Conservation (phyloP, 805 yeast genomes). For the Suhomyces kilbournensis region DNA sequence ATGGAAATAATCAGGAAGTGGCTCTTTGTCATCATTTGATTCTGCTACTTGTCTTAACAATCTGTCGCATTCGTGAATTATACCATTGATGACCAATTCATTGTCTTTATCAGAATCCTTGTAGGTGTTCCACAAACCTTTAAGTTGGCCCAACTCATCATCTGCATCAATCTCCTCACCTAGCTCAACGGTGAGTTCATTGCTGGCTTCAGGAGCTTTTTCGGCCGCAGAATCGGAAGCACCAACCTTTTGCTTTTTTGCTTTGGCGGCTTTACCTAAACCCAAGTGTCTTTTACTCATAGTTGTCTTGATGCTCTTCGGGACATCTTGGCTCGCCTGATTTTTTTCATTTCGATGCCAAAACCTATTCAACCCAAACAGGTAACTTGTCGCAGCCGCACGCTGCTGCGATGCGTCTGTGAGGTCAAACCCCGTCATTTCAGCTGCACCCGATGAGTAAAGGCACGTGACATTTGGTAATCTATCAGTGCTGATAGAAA, state of each 20-base stretch:
- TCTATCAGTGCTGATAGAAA: slow-evolving; percentile 2
- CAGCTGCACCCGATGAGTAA: neutral
- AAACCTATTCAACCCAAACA: neutral
- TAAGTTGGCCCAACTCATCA: slow-evolving; percentile 75
- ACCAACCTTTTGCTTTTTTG: slow-evolving; percentile 23
- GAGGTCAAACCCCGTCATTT: neutral
- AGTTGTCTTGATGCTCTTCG: neutral
- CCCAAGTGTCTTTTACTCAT: slow-evolving; percentile 37
- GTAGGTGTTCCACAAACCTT: slow-evolving; percentile 70
- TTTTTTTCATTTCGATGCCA: neutral
- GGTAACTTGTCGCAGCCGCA: neutral
- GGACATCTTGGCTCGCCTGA: neutral
- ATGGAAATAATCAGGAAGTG: slow-evolving; percentile 54
- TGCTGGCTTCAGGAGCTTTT: slow-evolving; percentile 13
- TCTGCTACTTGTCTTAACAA: slow-evolving; percentile 49
- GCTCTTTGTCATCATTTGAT: slow-evolving; percentile 5
- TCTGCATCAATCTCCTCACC: slow-evolving; percentile 68
- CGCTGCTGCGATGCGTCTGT: neutral
- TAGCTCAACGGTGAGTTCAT: slow-evolving; percentile 55
- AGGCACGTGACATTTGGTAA: slow-evolving; percentile 17
- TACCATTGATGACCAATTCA: slow-evolving; percentile 70
- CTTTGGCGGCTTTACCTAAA: slow-evolving; percentile 30
- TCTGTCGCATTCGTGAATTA: slow-evolving; percentile 90
- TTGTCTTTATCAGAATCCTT: slow-evolving; percentile 53
- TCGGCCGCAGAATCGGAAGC: slow-evolving; percentile 6